phyloP scores from a whole-genome alignment of 225 moss, liverwort and hornwort species.

The Pseudoscleropodium purum region DNA sequence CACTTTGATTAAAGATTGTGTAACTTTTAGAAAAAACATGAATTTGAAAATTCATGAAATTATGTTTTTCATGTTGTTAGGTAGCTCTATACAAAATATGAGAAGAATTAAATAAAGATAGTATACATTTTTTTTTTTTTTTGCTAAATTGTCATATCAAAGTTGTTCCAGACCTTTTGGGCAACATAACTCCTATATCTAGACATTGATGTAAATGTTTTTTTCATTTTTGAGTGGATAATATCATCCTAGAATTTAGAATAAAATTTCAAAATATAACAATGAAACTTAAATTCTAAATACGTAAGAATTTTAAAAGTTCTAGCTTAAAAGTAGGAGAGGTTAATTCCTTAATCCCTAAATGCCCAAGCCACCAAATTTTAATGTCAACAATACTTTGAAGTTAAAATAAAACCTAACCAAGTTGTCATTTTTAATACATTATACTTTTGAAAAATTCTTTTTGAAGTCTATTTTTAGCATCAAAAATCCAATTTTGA shows the following conservation, averaged over 20 bases:
- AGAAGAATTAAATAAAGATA: not conserved
- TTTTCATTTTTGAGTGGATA: accelerated
- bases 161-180: accelerated
- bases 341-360: no score
- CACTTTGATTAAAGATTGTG: not conserved
- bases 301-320: not conserved
- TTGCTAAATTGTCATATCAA: not conserved
- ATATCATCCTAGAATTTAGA: not conserved
- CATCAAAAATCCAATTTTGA: no score
- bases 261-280: no score
- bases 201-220: no score
- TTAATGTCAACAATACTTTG: no score
- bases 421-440: no score
- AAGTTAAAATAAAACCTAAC: no score
- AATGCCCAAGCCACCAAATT: no score
- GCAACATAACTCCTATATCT: not conserved
- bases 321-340: not conserved
- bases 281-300: not conserved
- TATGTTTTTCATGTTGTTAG: not conserved
- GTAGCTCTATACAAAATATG: not conserved
- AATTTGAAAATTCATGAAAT: not conserved
- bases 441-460: no score
- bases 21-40: not conserved
- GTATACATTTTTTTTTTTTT: not conserved
- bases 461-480: no score